phyloP scores from a whole-genome alignment of 176 grass and related monocot species.

The Cymbopogon citratus region DNA sequence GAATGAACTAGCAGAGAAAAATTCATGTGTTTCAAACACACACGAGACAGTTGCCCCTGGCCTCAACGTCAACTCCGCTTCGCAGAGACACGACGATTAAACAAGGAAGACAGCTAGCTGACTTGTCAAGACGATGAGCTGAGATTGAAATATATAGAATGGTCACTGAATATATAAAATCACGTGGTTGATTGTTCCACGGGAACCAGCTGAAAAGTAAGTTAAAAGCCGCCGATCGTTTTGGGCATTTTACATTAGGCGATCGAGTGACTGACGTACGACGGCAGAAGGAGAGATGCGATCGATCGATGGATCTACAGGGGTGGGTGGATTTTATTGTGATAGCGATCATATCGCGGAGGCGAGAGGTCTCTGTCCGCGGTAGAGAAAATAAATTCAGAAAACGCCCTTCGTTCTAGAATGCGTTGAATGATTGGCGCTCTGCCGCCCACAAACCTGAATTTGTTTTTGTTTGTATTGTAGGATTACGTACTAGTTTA shows the following conservation, averaged over 20 bases:
- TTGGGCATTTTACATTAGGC: background rate
- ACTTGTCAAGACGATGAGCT: background rate
- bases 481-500: background rate
- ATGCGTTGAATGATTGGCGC: constrained; percentile 4
- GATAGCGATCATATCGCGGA: background rate
- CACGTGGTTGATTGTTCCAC: constrained; percentile 28
- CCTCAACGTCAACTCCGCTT: background rate
- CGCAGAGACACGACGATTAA: background rate
- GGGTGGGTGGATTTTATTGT: background rate
- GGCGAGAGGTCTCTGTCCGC: background rate
- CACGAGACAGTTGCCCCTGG: background rate
- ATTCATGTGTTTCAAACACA: no score
- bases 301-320: no score
- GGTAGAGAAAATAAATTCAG: background rate
- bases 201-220: background rate
- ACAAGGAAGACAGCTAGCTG: background rate
- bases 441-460: background rate
- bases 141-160: background rate
- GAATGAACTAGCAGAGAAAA: no score
- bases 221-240: constrained; percentile 3
- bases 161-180: background rate
- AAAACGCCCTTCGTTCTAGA: constrained; percentile 12
- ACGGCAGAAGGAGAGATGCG: background rate
- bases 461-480: background rate
- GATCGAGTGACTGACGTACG: background rate